These are phyloP conservation scores for Agarophyton chilense DNA, from an alignment of 23 red algal species.

Conservation along the genomic window DNA sequence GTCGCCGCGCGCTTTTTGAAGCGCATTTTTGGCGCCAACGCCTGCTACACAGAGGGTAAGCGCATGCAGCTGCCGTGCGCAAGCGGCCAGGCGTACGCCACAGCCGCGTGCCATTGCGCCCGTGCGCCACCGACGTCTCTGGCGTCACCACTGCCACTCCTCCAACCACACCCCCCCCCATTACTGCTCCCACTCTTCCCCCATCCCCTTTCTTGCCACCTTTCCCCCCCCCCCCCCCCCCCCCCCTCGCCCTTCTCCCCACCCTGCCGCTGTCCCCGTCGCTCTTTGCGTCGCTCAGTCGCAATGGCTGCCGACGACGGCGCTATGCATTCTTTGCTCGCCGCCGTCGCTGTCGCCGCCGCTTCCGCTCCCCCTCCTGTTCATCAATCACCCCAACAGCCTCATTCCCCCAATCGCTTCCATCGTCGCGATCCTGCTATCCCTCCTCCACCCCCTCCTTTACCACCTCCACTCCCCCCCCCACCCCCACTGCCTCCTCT, in stretches of 20 bases:
- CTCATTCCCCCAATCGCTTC: neutral
- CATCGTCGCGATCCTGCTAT: neutral
- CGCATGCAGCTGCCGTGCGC: slow-evolving; percentile 25
- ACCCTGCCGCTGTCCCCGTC: neutral
- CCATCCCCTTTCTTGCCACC: neutral
- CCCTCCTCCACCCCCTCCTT: slow-evolving; percentile 28
- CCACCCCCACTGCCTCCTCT: slow-evolving; percentile 11
- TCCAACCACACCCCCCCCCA: neutral
- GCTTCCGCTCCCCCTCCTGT: slow-evolving; percentile 3
- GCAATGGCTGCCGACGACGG: slow-evolving; percentile 30
- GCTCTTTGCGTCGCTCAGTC: neutral
- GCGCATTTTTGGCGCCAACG: slow-evolving; percentile 10
- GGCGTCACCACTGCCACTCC: neutral
- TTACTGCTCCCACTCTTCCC: neutral
- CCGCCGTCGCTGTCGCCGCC: slow-evolving; percentile 57
- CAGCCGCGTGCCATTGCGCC: slow-evolving; percentile 19
- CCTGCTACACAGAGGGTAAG: neutral
- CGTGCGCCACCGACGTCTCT: neutral
- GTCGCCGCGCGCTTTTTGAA: neutral
- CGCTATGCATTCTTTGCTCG: slow-evolving; percentile 68
- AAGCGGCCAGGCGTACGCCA: slow-evolving; percentile 33
- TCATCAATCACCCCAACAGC: neutral
- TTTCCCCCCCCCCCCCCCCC: neutral
- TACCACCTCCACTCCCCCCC: no score
- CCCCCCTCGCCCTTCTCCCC: neutral